Evolutionary conservation across 495 filamentous ascomycete species (phyloP).

Genomic region (Neurospora cerealis): DNA sequence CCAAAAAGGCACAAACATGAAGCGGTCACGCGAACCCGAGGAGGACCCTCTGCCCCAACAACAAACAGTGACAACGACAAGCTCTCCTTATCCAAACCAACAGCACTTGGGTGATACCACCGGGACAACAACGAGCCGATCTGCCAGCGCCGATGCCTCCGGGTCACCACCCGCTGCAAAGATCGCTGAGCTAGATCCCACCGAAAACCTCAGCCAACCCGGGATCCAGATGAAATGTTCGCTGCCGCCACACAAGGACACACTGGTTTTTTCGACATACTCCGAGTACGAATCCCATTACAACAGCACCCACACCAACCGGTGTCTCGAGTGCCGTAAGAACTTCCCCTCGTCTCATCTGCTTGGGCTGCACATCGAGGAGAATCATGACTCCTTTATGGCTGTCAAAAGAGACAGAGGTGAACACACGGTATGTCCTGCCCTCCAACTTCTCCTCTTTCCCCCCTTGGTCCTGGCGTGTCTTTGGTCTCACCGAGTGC

Average conservation of each 20-base stretch:
- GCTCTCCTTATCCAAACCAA: neutral
- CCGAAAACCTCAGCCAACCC: slow-evolving; percentile 7
- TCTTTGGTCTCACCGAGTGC: neutral
- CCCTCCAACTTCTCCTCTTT: neutral
- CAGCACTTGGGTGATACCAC: neutral
- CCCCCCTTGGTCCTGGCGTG: neutral
- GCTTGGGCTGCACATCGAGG: slow-evolving; percentile 76
- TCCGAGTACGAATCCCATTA: slow-evolving; percentile 87
- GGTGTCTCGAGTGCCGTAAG: slow-evolving; percentile 71
- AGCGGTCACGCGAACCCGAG: slow-evolving; percentile 44
- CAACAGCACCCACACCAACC: slow-evolving; percentile 66
- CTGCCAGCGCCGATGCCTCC: slow-evolving; percentile 2
- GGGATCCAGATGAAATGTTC: slow-evolving; percentile 58
- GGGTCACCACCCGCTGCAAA: slow-evolving; percentile 25
- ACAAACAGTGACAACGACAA: neutral
- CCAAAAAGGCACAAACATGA: slow-evolving; percentile 24
- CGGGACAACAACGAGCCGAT: neutral
- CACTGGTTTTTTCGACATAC: slow-evolving; percentile 59
- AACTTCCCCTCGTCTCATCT: slow-evolving; percentile 67
- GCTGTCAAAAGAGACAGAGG: slow-evolving; percentile 63
- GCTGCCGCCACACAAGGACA: slow-evolving; percentile 65
- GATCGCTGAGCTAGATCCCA: slow-evolving; percentile 33
- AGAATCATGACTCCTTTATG: slow-evolving; percentile 78
- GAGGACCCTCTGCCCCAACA: slow-evolving; percentile 17
- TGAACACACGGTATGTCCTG: slow-evolving; percentile 67